Evolutionary conservation across 495 filamentous ascomycete genomes (phyloP).

Genomic region (Daldinia childiae): DNA sequence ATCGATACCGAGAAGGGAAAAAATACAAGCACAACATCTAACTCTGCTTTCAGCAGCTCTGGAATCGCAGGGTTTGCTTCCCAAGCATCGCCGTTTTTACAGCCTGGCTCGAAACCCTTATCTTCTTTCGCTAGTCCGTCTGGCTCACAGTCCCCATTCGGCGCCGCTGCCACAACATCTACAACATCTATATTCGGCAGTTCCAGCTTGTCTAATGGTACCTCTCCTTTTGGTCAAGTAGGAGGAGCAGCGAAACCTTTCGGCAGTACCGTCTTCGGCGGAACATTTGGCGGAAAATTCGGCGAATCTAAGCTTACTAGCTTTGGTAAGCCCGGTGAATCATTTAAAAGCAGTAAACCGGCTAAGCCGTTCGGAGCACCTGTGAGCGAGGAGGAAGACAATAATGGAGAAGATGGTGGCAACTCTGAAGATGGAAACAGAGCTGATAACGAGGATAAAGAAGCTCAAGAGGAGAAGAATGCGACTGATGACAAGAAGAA

Average conservation of each 20-base stretch:
- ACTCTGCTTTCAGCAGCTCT: slow-evolving; percentile 43
- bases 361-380: slow-evolving; percentile 77
- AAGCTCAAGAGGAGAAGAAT: slow-evolving; percentile 53
- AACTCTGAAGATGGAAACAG: slow-evolving; percentile 55
- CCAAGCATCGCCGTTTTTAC: slow-evolving; percentile 46
- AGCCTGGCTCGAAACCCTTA: slow-evolving; percentile 41
- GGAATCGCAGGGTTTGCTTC: slow-evolving; percentile 44
- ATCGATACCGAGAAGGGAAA: slow-evolving; percentile 14
- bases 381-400: slow-evolving; percentile 68
- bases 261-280: slow-evolving; percentile 50
- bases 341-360: slow-evolving; percentile 66
- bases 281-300: slow-evolving; percentile 55
- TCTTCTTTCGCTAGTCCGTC: slow-evolving; percentile 54
- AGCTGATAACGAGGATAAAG: slow-evolving; percentile 53
- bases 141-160: slow-evolving; percentile 36
- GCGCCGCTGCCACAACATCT: slow-evolving; percentile 7
- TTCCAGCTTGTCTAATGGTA: slow-evolving; percentile 27
- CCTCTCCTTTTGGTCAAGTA: slow-evolving; percentile 42
- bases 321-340: slow-evolving; percentile 72
- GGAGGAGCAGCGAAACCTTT: slow-evolving; percentile 33
- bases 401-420: slow-evolving; percentile 57
- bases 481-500: slow-evolving; percentile 68
- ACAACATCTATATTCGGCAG: slow-evolving; percentile 37
- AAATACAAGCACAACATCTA: slow-evolving; percentile 26
- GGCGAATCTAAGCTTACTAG: slow-evolving; percentile 63